Evolutionary conservation across 352 stramenopile species (phyloP).

Genomic region (Phytophthora niederhauseri): DNA sequence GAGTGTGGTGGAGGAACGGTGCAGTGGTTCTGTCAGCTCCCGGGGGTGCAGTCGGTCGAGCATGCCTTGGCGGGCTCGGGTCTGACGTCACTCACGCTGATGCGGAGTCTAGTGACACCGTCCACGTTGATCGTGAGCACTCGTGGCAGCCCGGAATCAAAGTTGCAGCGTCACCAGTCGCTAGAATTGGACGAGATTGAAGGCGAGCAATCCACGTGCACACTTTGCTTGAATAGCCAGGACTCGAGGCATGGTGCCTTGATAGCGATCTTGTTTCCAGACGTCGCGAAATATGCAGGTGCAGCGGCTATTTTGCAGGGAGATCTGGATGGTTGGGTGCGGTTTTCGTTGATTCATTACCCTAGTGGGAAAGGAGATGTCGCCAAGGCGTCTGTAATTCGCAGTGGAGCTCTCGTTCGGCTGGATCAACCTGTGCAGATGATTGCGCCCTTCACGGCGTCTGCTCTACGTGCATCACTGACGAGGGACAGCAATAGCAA

Average conservation of each 20-base stretch:
- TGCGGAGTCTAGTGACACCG: conserved; percentile 57
- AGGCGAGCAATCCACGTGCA: conserved; percentile 65
- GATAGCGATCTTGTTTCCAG: conserved; percentile 37
- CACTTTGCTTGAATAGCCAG: conserved; percentile 30
- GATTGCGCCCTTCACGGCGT: conserved; percentile 36
- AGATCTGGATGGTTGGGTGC: conserved; percentile 57
- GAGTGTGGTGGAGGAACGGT: conserved; percentile 4
- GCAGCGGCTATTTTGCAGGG: conserved; percentile 56
- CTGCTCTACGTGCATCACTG: background rate
- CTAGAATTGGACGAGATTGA: conserved; percentile 62
- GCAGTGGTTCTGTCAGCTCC: conserved; percentile 36
- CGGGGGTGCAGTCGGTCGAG: conserved; percentile 46
- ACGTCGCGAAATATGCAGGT: conserved; percentile 3
- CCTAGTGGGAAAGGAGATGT: conserved; percentile 2
- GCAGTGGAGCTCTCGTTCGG: conserved; percentile 24
- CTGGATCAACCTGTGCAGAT: conserved; percentile 42
- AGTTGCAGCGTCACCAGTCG: conserved; percentile 8
- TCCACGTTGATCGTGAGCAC: conserved; percentile 49
- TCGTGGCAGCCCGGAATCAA: background rate
- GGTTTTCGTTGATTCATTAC: conserved; percentile 39
- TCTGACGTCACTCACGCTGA: conserved; percentile 36
- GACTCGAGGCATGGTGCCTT: conserved; percentile 21
- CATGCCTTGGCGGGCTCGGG: conserved; percentile 16
- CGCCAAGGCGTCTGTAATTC: conserved; percentile 22
- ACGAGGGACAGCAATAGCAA: background rate